Base-by-base conservation (phyloP, 2,329 filamentous ascomycete species). In the Torrubiella hemipterigena region DNA sequence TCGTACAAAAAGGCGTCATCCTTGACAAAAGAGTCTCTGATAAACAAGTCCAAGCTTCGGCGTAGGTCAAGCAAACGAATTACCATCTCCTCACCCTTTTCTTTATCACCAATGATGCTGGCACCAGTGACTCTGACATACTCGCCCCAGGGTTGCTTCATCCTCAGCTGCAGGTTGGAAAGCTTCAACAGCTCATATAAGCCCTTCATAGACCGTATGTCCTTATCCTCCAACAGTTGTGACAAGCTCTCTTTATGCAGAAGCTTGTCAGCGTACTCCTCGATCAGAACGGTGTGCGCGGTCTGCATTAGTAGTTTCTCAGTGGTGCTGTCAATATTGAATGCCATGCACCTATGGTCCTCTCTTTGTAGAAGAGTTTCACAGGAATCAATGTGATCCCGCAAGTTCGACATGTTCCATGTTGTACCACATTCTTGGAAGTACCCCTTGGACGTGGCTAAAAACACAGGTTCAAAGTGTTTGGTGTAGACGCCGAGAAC, bases 41-140 rank as follows among this genome's bases (percentile, higher is more conserved):
- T 80, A 43, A 89, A 76, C 24, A 76, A 58, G 48, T 95, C 86
- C 7, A 95, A 62, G 19, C 77, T 73, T 29, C 76, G 71, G 50
- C 94, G 87, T 42, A 98, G 72, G 17, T 81, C 73, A 8, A 98
- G 64, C 5, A 98, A 63, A 20, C 82, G 74, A 5, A 84, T 59
- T 2, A 98, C 77, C 87, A 98, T 96, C 30, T 86, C 76, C 13
- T 86, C 77, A 29, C 80, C 77, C 22, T 79, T 74, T 20, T 78
- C 73, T 30, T 79, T 79, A 47, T 94, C 83, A 37, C 81, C 77
- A 5, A 96, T 79, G 35, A 98, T 89, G 3, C 55, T 57, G 1
- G 77, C 72, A 1, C 91, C 91, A 5, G 83, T 73, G 15, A 69
- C 63, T 29, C 77, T 69, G 32, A 96, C 87, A 58, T 91, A 94